Evolutionary conservation across 305 asterid genomes (phyloP).

Genomic region (Solanum chacoense): DNA sequence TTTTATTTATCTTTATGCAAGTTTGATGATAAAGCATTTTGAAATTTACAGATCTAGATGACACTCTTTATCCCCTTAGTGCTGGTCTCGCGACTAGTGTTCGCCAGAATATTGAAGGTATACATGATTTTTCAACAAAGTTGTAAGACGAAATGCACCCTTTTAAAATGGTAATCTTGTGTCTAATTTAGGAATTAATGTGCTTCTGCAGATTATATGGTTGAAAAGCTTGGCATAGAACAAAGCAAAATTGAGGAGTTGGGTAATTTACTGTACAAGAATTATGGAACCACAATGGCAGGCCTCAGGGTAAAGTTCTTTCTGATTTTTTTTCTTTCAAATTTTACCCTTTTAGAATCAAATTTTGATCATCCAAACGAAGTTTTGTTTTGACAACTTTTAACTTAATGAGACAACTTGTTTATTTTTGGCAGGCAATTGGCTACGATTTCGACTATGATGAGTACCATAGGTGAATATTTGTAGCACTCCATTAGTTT

Average conservation of each 20-base stretch:
- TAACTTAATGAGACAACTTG: conserved; percentile 1
- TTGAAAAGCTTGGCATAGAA: conserved; percentile 64
- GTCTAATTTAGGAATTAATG: not conserved
- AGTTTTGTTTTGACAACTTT: not conserved
- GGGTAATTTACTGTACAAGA: conserved; percentile 58
- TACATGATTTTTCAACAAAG: not conserved
- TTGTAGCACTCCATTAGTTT: not conserved
- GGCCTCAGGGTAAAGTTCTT: conserved; percentile 66
- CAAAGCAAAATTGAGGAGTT: conserved; percentile 50
- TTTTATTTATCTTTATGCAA: not conserved
- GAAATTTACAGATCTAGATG: conserved; percentile 63
- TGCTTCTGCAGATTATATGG: conserved; percentile 52
- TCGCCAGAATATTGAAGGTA: conserved; percentile 74
- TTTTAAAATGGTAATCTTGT: not conserved
- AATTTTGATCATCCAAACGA: not conserved
- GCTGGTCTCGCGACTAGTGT: conserved; percentile 59
- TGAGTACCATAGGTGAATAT: conserved; percentile 69
- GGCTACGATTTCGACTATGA: conserved; percentile 92
- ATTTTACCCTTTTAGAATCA: not conserved
- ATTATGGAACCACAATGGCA: conserved; percentile 95
- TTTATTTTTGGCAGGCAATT: conserved; percentile 53
- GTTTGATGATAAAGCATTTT: not conserved
- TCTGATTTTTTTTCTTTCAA: not conserved
- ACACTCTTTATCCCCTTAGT: conserved; percentile 79
- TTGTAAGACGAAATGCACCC: not conserved